Conservation (phyloP, 176 grass and related monocot genomes). For the Oryza meyeriana region DNA sequence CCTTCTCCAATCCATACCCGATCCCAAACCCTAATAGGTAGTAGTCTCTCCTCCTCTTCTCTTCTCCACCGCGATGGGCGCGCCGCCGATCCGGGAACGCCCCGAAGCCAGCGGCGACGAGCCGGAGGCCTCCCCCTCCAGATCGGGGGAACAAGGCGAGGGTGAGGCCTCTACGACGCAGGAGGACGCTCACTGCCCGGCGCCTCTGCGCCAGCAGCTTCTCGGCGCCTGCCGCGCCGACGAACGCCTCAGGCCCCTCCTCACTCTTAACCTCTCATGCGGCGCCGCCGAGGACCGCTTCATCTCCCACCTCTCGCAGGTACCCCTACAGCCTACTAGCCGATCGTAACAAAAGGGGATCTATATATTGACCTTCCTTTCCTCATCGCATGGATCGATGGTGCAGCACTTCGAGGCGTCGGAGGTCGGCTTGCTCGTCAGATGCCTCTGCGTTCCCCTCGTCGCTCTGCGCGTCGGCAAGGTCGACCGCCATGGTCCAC, state of each 20-base stretch:
- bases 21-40: neutral
- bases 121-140: neutral
- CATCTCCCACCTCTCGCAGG: conserved; percentile 77
- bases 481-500: conserved; percentile 46
- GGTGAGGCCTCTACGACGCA: neutral
- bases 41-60: too few species aligned
- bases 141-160: neutral
- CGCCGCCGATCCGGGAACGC: neutral
- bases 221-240: conserved; percentile 88
- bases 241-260: conserved; percentile 59
- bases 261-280: conserved; percentile 58
- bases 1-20: neutral
- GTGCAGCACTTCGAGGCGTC: conserved; percentile 75
- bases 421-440: conserved; percentile 67
- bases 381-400: neutral
- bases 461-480: conserved; percentile 87
- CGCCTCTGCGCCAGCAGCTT: conserved; percentile 59
- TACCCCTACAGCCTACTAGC: neutral
- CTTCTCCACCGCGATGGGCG: neutral
- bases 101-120: neutral
- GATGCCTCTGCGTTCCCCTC: conserved; percentile 87
- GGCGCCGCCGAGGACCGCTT: conserved; percentile 66
- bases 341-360: too few species aligned
- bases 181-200: conserved; percentile 3
- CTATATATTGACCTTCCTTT: neutral